These are phyloP conservation scores for Populus pruinosa DNA, from an alignment of 345 rosid genomes.

Conservation along the genomic window DNA sequence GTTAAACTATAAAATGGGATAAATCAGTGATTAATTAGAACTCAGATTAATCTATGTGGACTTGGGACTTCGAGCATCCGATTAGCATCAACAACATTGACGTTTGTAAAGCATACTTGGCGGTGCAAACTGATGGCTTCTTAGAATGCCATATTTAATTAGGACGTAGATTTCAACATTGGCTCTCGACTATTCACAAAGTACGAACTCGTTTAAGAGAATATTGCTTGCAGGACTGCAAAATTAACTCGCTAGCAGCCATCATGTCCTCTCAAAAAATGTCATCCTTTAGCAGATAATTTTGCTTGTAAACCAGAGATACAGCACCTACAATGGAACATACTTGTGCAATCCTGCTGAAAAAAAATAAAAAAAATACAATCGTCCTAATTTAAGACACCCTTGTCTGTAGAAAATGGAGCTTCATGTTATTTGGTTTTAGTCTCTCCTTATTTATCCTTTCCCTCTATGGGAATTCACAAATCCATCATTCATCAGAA, in stretches of 20 bases:
- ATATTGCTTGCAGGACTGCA: not conserved
- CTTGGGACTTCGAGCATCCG: not conserved
- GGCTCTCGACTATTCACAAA: not conserved
- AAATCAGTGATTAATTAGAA: not conserved
- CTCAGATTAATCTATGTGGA: not conserved
- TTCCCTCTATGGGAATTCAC: not conserved
- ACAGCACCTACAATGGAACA: not conserved
- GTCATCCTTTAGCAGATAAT: not conserved
- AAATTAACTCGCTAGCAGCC: not conserved
- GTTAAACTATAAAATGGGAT: not conserved
- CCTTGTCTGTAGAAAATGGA: not conserved
- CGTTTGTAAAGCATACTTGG: too few relatives aligned
- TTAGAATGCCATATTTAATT: too few relatives aligned
- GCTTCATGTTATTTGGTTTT: not conserved
- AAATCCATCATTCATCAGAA: not conserved
- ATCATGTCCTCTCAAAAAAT: too few relatives aligned
- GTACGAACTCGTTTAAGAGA: not conserved
- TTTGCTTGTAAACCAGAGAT: not conserved
- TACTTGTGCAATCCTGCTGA: not conserved
- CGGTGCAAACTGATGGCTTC: not conserved
- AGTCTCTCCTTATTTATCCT: not conserved
- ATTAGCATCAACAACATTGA: not conserved
- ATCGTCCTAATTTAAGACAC: not conserved
- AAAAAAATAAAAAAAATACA: not conserved
- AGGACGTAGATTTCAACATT: not conserved